Evolutionary conservation across 2,329 filamentous ascomycete species (phyloP).

Genomic region (Aspergillus candidus): DNA sequence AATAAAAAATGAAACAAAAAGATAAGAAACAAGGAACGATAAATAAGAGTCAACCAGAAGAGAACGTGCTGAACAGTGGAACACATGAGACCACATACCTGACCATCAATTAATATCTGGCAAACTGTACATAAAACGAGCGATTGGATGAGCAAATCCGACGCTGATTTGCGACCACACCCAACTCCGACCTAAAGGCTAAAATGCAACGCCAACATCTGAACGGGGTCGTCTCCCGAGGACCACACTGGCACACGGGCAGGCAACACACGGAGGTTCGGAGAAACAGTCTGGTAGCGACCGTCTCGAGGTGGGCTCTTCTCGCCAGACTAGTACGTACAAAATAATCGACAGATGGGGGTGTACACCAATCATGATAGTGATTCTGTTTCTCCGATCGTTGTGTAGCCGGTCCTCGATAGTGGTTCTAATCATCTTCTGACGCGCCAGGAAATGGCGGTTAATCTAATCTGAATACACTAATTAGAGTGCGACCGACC

Average conservation of each 20-base stretch:
- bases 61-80: slow-evolving; percentile 15
- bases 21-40: no score
- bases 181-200: not conserved
- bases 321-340: no score
- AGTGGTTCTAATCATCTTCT: no score
- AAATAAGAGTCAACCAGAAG: not conserved
- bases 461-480: no score
- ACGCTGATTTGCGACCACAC: slow-evolving; percentile 14
- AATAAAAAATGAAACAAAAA: no score
- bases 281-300: slow-evolving; percentile 9
- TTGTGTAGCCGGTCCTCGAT: not conserved
- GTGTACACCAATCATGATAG: not conserved
- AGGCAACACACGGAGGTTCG: slow-evolving; percentile 10
- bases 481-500: no score
- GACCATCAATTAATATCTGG: slow-evolving; percentile 4
- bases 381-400: not conserved
- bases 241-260: not conserved
- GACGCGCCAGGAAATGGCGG: no score
- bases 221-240: slow-evolving; percentile 3
- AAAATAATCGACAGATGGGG: slow-evolving; percentile 3
- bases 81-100: slow-evolving; percentile 9
- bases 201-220: slow-evolving; percentile 13
- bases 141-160: slow-evolving; percentile 10
- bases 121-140: not conserved
- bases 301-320: no score